Evolutionary conservation across 805 yeast genomes (phyloP), one percentile per base, ranked within the genome.

Genomic region (Cyberlindnera americana): DNA sequence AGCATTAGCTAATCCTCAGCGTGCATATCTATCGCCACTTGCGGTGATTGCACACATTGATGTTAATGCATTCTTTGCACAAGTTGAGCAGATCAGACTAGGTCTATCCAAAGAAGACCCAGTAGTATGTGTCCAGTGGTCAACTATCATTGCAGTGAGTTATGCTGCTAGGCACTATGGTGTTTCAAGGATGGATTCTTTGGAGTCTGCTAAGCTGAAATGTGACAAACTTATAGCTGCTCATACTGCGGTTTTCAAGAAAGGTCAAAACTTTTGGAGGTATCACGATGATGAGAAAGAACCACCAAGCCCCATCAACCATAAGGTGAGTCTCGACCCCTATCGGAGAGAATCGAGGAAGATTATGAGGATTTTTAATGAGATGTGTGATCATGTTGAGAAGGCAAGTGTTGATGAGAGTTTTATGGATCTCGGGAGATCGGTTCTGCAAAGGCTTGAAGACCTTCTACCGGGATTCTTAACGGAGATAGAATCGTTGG

Each of bases 371-470:
- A 64, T 91, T 0, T 72, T 93, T 52, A 73, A 73, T 40, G 57
- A 65, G 7, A 67, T 71, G 43, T 85, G 91, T 56, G 82, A 77
- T 41, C 51, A 72, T 13, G 87, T 88, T 1, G 96, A 93, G 59
- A 90, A 90, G 63, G 98, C 96, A 0, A 88, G 97, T 62, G 93
- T 90, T 15, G 99, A 93, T 62, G 99, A 93, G 62, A 81, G 89
- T 35, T 93, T 83, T 56, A 48, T 93, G 49, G 97, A 93, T 62
- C 60, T 93, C 29, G 96, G 97, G 0, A 65, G 83, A 27, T 49
- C 75, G 18, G 75, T 87, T 0, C 71, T 75, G 50, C 43, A 57
- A 2, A 63, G 57, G 36, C 59, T 79, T 10, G 33, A 69, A 3
- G 62, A 62, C 11, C 27, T 61, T 3, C 73, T 75, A 36, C 91